Conservation (phyloP, 1,139 yeast genomes). For the Candida glucosophila region DNA sequence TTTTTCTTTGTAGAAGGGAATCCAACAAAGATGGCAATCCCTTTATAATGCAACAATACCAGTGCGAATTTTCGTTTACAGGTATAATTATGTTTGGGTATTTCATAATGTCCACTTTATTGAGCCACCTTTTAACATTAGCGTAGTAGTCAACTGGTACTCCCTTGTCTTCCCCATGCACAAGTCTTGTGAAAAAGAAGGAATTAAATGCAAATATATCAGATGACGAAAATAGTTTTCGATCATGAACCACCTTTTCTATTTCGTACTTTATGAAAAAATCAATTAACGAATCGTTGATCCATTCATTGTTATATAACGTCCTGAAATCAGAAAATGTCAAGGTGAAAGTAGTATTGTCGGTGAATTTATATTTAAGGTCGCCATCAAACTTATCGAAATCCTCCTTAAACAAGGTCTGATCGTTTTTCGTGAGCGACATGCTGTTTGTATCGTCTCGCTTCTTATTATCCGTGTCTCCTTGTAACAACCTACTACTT, state of each 20-base stretch:
- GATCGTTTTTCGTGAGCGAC: no score
- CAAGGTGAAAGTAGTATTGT: slow-evolving; percentile 41
- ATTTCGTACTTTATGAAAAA: slow-evolving; percentile 56
- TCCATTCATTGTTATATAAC: slow-evolving; percentile 64
- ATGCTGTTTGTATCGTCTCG: no score
- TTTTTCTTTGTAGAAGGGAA: slow-evolving; percentile 5
- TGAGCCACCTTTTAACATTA: slow-evolving; percentile 75
- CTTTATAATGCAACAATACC: slow-evolving; percentile 76
- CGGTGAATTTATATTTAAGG: slow-evolving; percentile 40
- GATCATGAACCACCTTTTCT: slow-evolving; percentile 27
- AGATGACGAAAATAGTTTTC: slow-evolving; percentile 10
- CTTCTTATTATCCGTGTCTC: no score
- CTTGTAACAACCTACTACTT: no score
- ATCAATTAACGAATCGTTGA: slow-evolving; percentile 66
- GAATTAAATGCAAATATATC: slow-evolving; percentile 67
- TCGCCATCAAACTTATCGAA: slow-evolving; percentile 3
- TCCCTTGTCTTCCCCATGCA: slow-evolving; percentile 15
- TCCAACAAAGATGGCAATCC: slow-evolving; percentile 28
- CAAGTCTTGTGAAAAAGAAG: slow-evolving; percentile 69
- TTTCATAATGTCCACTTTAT: slow-evolving; percentile 54
- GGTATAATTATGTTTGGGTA: slow-evolving; percentile 69
- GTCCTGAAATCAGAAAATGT: slow-evolving; percentile 59
- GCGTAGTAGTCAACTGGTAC: slow-evolving; percentile 36
- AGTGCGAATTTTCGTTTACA: slow-evolving; percentile 72
- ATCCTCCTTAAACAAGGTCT: background rate